Evolutionary conservation across 257 asterid genomes (phyloP), one percentile per base, ranked within the genome.

Genomic region (Primulina tabacum): DNA sequence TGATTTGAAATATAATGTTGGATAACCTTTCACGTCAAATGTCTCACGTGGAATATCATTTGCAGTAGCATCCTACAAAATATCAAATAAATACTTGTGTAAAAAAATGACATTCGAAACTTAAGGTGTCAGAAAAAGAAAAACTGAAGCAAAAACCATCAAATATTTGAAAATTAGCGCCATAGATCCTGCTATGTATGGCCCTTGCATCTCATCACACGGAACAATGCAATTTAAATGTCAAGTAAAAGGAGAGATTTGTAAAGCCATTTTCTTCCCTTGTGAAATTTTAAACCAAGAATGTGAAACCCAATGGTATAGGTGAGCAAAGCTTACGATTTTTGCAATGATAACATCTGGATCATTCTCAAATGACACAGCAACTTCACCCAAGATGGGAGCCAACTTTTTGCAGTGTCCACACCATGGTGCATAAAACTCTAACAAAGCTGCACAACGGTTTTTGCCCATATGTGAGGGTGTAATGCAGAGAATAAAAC

Each of bases 341-440:
- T 92, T 92, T 21, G 95, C 96, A 66, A 92, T 87, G 71, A 84
- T 4, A 67, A 92, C 89, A 78, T 85, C 90, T 18, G 85, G 80
- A 66, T 92, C 96, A 24, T 74, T 80, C 82, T 81, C 79, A 60
- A 88, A 86, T 38, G 91, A 78, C 64, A 71, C 82, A 68, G 98
- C 98, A 75, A 90, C 90, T 84, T 92, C 98, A 78, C 90, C 96
- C 86, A 92, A 82, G 65, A 88, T 86, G 8, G 98, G 98, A 60
- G 96, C 95, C 86, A 92, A 78, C 81, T 85, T 82, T 73, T 90
- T 87, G 89, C 98, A 88, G 89, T 90, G 97, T 57, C 92, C 93
- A 71, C 98, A 92, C 97, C 97, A 92, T 17, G 97, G 98, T 73
- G 98, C 98, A 53, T 92, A 90, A 68, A 92, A 83, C 83, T 90